Evolutionary conservation across 1,284 basidiomycete genomes (phyloP).

Genomic region (Blastosporella zonata): DNA sequence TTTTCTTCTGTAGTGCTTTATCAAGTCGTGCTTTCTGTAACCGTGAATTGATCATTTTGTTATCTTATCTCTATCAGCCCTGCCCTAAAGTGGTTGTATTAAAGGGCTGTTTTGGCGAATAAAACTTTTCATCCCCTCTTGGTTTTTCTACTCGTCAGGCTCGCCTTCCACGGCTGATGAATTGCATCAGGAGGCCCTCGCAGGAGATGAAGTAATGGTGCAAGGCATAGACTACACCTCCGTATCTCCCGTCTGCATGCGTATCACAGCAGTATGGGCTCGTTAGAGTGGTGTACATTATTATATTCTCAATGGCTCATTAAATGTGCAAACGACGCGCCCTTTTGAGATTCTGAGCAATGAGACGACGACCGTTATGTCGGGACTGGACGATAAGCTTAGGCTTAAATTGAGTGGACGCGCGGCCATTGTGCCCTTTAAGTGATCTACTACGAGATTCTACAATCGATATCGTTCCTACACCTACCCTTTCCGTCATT

Average conservation of each 20-base stretch:
- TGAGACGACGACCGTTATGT: neutral
- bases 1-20: neutral
- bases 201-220: constrained; percentile 87
- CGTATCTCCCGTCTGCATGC: constrained; percentile 73
- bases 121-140: constrained; percentile 17
- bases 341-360: neutral
- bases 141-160: constrained; percentile 19
- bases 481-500: constrained; percentile 14
- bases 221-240: constrained; percentile 83
- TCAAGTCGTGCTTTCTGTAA: neutral
- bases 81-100: constrained; percentile 19
- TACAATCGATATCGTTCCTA: constrained; percentile 13
- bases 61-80: constrained; percentile 12
- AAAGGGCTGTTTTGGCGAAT: neutral
- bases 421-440: constrained; percentile 8
- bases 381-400: neutral
- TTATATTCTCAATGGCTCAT: neutral
- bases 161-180: constrained; percentile 35
- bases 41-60: neutral
- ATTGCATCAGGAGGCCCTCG: constrained; percentile 68
- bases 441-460: constrained; percentile 6
- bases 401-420: neutral
- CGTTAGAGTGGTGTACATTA: constrained; percentile 84
- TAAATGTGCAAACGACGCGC: neutral
- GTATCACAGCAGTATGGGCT: constrained; percentile 60